Percentiles rank a stretch among this genome's conserved stretches.
phyloP scores from a whole-genome alignment of 495 filamentous ascomycete species.

The Copromyces sp. region DNA sequence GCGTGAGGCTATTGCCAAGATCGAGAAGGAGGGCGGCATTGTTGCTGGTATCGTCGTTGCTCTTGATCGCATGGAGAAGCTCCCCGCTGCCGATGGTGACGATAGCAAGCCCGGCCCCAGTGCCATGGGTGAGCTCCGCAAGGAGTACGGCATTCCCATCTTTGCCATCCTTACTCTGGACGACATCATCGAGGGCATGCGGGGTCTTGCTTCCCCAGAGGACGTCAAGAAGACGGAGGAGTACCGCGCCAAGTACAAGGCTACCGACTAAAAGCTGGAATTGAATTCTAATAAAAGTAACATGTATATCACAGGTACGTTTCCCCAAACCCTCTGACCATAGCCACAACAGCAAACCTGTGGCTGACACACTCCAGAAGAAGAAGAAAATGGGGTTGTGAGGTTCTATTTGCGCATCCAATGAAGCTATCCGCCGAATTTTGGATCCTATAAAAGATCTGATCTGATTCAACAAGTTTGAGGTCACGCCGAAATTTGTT shows the following conservation, averaged over 20 bases:
- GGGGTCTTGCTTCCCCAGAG: slow-evolving; percentile 37
- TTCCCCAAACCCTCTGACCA: background rate
- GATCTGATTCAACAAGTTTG: background rate
- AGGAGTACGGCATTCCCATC: slow-evolving; percentile 51
- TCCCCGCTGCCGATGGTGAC: slow-evolving; percentile 44
- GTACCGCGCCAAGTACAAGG: slow-evolving; percentile 65
- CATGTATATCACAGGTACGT: background rate
- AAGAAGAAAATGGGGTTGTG: background rate
- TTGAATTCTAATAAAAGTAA: background rate
- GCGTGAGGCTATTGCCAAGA: slow-evolving; percentile 78
- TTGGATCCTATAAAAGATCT: background rate
- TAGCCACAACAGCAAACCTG: background rate
- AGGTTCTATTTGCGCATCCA: background rate
- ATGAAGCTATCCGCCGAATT: background rate
- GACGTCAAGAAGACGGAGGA: slow-evolving; percentile 66
- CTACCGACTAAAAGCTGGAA: slow-evolving; percentile 38
- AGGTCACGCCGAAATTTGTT: background rate
- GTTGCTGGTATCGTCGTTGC: slow-evolving; percentile 80
- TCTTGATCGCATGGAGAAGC: slow-evolving; percentile 79
- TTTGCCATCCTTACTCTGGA: slow-evolving; percentile 52
- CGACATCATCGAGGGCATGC: slow-evolving; percentile 66
- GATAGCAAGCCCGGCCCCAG: slow-evolving; percentile 45
- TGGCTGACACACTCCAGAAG: background rate
- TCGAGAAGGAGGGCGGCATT: slow-evolving; percentile 66
- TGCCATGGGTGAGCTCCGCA: slow-evolving; percentile 71